Base-by-base conservation (phyloP, 208 protist genomes). In the Spongospora subterranea region DNA sequence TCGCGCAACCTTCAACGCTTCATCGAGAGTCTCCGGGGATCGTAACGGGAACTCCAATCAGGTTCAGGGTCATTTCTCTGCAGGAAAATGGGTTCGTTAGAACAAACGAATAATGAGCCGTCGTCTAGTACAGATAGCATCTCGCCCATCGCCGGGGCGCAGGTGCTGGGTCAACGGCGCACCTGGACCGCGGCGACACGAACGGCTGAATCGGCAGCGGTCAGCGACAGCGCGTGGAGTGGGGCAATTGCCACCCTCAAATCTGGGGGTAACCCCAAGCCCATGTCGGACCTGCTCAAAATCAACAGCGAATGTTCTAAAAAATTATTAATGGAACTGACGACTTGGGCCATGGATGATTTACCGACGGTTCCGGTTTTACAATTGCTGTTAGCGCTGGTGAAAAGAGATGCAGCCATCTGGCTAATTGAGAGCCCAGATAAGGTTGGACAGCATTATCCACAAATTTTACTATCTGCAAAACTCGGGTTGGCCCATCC, bases 321-420 rank as follows among this genome's bases (percentile, higher is more conserved):
- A 20, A 35, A 43, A 35, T n/a, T 82, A n/a, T n/a, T 82, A 13
- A 82, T 82, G 35, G 71, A 82, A 43, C n/a, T 82, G 71, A 82
- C 71, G 71, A 82, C 71, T n/a, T 82, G 71, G 71, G 35, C 71
- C 6, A n/a, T 35, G 35, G 71, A 82, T n/a, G 71, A 82, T 43
- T 43, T 82, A n/a, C 71, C 71, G 17, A n/a, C 6, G 35, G n/a
- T 43, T 13, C 11, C 17, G 35, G 71, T 82, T n/a, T n/a, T 82
- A n/a, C n/a, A 43, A 13, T 13, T 20, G 35, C 6, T 82, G 17
- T 43, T 82, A 43, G n/a, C 35, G 35, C 35, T 82, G 35, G 71
- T 35, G 71, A 35, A 43, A 82, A 6, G 71, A 6, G 71, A 82
- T 43, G 40, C 71, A 20, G 71, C 71, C 71, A 82, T 82, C 71